Conservation (phyloP, 805 yeast species). For the Kurtzmaniella cleridarum region DNA sequence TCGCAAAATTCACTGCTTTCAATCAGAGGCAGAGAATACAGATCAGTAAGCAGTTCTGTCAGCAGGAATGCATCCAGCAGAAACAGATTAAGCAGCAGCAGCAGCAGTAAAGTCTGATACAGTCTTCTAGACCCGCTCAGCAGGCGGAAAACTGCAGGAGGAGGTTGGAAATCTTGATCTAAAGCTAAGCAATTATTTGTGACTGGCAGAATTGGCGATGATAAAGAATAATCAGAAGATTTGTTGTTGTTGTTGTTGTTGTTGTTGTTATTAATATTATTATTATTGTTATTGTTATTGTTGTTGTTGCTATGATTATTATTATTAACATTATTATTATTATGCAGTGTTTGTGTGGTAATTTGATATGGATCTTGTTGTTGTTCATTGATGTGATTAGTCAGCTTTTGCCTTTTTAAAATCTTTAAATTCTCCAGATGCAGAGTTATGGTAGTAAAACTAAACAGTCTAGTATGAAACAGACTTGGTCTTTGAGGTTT, state of each 20-base stretch:
- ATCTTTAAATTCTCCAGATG: slow-evolving; percentile 23
- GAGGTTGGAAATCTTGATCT: slow-evolving; percentile 24
- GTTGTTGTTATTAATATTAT: no score
- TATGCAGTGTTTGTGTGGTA: background rate
- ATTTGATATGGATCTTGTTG: background rate
- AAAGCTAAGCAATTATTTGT: background rate
- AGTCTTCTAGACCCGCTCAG: slow-evolving; percentile 10
- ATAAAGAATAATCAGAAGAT: background rate
- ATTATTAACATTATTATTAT: no score
- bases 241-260: no score
- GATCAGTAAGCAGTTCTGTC: slow-evolving; percentile 24
- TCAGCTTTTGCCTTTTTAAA: slow-evolving; percentile 27
- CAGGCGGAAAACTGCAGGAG: slow-evolving; percentile 17
- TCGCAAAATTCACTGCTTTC: slow-evolving; percentile 23
- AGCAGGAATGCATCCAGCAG: slow-evolving; percentile 24
- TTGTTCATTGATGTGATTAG: slow-evolving; percentile 5
- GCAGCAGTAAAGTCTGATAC: slow-evolving; percentile 12
- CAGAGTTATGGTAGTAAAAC: slow-evolving; percentile 25
- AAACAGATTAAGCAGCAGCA: slow-evolving; percentile 26
- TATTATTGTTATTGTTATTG: no score
- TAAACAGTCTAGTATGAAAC: slow-evolving; percentile 21
- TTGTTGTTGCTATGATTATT: no score
- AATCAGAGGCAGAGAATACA: slow-evolving; percentile 18
- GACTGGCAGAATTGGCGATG: background rate
- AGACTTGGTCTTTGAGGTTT: background rate